Percentiles rank a stretch among this genome's conserved stretches.
Conservation (phyloP, 2,329 filamentous ascomycete species). For the Paramyrothecium sp. region DNA sequence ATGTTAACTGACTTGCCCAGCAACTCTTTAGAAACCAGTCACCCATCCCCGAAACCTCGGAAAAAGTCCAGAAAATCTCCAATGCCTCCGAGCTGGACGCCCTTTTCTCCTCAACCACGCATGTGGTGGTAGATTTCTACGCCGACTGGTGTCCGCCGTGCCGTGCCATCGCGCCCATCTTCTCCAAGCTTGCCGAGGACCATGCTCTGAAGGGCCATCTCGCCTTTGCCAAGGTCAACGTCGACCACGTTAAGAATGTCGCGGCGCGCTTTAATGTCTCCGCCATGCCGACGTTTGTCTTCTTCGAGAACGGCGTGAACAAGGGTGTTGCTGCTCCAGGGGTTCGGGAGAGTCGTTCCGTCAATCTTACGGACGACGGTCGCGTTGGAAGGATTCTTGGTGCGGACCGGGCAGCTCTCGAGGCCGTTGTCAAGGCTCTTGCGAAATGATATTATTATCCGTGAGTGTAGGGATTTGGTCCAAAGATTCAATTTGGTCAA, state of each 20-base stretch:
- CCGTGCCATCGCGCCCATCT: constrained; percentile 77
- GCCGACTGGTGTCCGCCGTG: constrained; percentile 91
- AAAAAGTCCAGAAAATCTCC: constrained; percentile 32
- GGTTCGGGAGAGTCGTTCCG: constrained; percentile 15
- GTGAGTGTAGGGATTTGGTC: no score
- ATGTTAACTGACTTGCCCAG: no score
- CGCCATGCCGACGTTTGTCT: constrained; percentile 86
- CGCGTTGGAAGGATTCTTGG: constrained; percentile 26
- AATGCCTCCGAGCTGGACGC: constrained; percentile 21
- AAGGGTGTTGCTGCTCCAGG: constrained; percentile 19
- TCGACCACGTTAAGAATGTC: constrained; percentile 74
- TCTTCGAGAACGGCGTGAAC: constrained; percentile 72
- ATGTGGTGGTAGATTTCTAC: constrained; percentile 80
- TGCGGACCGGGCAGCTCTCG: constrained; percentile 23
- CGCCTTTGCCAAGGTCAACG: constrained; percentile 84
- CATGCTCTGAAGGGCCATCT: constrained; percentile 43
- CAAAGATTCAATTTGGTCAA: no score
- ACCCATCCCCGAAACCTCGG: constrained; percentile 38
- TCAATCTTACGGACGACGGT: constrained; percentile 20
- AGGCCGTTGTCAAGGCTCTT: constrained; percentile 22
- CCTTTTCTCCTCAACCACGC: constrained; percentile 36
- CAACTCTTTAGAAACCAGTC: no score
- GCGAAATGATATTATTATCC: constrained; percentile 3
- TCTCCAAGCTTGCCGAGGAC: constrained; percentile 34
- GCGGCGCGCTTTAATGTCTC: constrained; percentile 74